Evolutionary conservation across 2,329 filamentous ascomycete genomes (phyloP), one percentile per base, ranked within the genome.

Genomic region (Colletotrichum chrysophilum): DNA sequence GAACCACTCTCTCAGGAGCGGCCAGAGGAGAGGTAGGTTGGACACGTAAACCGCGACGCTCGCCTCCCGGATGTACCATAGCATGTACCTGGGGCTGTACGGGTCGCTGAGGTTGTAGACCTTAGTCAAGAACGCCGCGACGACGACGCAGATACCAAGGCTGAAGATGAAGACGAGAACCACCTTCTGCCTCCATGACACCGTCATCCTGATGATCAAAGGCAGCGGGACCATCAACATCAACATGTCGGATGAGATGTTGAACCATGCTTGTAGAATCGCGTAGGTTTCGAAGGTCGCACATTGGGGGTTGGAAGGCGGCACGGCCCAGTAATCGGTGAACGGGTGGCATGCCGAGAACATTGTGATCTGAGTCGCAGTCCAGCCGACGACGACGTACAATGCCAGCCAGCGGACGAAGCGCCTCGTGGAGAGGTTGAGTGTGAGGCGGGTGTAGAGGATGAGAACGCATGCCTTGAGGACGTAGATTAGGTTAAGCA

Each of bases 1-100:
- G 52, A 75, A 76, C 74, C 74, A 76, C 30, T 87, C 84, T 32
- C 87, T 85, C 60, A 90, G 79, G 16, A 91, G 83, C 2, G 88
- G 86, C 88, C 89, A 91, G 70, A 90, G 86, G 64, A 88, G 84
- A 1, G 89, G 89, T 4, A 91, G 81, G 78, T 91, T 91, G 76
- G 88, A 85, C 12, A 91, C 88, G 75, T 87, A 87, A 7, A 91
- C 84, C 9, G 88, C 89, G 3, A 89, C 88, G 30, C 84, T 86
- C 12, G 88, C 87, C 84, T 91, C 89, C 70, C 89, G 85, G 24
- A 87, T 84, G 79, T 91, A 90, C 89, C 89, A 91, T 21, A 87
- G 80, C 84, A 87, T 84, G 78, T 87, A 87, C n/a, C 78, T 60
- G 7, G 77, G 78, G 66, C 77, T 80, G 16, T 66, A 75, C 4